Percentiles rank a stretch among this genome's conserved stretches.
Conservation (phyloP, 2,329 filamentous ascomycete species). For the Xylaria sp. region DNA sequence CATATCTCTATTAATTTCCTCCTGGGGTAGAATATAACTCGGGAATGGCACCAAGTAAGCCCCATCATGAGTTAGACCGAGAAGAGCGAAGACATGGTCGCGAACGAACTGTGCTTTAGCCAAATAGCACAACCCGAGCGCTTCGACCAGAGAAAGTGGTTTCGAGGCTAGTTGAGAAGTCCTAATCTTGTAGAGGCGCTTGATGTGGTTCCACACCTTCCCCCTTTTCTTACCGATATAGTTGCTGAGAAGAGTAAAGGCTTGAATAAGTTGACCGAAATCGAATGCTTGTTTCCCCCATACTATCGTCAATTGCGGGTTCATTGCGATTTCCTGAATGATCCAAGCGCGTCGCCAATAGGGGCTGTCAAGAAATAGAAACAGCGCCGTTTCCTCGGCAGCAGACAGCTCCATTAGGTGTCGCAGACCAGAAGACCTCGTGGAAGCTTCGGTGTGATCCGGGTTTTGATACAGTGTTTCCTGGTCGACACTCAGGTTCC, state of each 20-base stretch:
- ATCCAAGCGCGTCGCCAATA: slow-evolving; percentile 28
- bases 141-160: slow-evolving; percentile 25
- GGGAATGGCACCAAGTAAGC: slow-evolving; percentile 22
- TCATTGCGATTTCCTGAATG: slow-evolving; percentile 27
- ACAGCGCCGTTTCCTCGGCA: slow-evolving; percentile 21
- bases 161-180: slow-evolving; percentile 20
- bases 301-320: slow-evolving; percentile 19
- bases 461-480: background rate
- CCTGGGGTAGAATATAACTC: slow-evolving; percentile 20
- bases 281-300: slow-evolving; percentile 25
- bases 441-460: background rate
- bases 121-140: slow-evolving; percentile 18
- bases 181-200: slow-evolving; percentile 21
- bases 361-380: slow-evolving; percentile 19
- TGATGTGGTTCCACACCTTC: slow-evolving; percentile 21
- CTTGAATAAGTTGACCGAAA: slow-evolving; percentile 12
- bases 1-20: slow-evolving; percentile 26
- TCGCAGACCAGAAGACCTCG: background rate
- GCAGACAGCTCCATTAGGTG: slow-evolving; percentile 16
- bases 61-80: slow-evolving; percentile 28
- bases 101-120: slow-evolving; percentile 19
- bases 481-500: background rate
- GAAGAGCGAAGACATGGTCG: slow-evolving; percentile 23
- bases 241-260: slow-evolving; percentile 8
- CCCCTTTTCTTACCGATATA: slow-evolving; percentile 13